Base-by-base conservation (phyloP, 352 stramenopile species). In the Globisporangium heterothallicum region DNA sequence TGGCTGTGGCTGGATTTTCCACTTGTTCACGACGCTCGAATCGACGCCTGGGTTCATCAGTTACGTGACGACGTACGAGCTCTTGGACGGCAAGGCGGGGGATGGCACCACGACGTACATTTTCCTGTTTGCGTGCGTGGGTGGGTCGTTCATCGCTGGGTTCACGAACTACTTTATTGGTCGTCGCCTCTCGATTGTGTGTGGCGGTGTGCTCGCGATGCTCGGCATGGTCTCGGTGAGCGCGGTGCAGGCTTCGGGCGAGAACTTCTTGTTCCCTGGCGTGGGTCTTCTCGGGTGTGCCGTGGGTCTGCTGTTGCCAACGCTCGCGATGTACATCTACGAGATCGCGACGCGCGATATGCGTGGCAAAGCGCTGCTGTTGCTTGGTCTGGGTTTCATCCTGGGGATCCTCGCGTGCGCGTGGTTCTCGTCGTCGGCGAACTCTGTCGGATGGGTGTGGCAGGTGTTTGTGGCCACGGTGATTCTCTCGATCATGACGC, bases 331-430 rank as follows among this genome's bases (percentile, higher is more conserved):
- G 42, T 94, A 94, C 64, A 88, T 92, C 42, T 94, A 88, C 62
- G 83, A 94, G 56, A 86, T 94, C 42, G 88, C 83, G 12, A 91
- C 83, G 35, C 74, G 69, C 7, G 80, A 92, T 32, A 92, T 92
- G 80, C 80, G 83, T 38, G 73, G 78, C 50, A 92, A 92, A 63
- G 77, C 78, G 36, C 49, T 94, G 51, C 60, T 94, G 36, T 65
- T 90, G 47, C 62, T 94, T 0, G 82, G 78, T 14, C 62, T 83
- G 57, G 78, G 79, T 19, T 90, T 91, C 25, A 67, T 86, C 48
- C 52, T 83, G 2, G 82, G 82, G 26, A 77, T 84, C 8, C 53
- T 86, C 29, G 70, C 74, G 16, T 72, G 70, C 13, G 67, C 78
- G 25, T 92, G 71, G 71, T 88, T 88, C 48, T 84, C 77, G 14